These are phyloP conservation scores for Infundibulicybe gibba DNA, from an alignment of 768 basidiomycete genomes.

Conservation along the genomic window DNA sequence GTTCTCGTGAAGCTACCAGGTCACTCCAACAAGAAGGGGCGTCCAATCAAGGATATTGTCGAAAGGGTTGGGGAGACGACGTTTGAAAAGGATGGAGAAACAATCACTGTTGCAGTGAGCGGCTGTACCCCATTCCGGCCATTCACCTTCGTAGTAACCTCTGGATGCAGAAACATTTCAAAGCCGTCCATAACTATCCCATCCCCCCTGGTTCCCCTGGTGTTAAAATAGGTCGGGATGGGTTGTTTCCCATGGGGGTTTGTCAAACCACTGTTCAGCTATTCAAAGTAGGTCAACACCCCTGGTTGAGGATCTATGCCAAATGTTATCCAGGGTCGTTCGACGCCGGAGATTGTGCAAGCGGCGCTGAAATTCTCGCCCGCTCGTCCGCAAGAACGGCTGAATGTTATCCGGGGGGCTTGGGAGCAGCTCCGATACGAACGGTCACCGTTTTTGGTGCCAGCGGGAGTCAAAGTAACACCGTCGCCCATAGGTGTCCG, in stretches of 20 bases:
- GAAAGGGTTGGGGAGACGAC: constrained; percentile 15
- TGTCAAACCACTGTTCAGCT: constrained; percentile 24
- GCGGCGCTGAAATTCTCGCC: constrained; percentile 25
- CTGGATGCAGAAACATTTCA: constrained; percentile 23
- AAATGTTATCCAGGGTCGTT: constrained; percentile 16
- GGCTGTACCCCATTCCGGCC: neutral
- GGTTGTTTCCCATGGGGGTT: constrained; percentile 22
- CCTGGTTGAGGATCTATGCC: no score
- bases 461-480: constrained; percentile 32
- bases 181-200: constrained; percentile 10
- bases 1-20: constrained; percentile 14
- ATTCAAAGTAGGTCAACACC: constrained; percentile 17
- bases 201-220: constrained; percentile 21
- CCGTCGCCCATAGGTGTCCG: constrained; percentile 23
- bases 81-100: constrained; percentile 22
- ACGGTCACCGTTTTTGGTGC: constrained; percentile 35
- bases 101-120: constrained; percentile 22
- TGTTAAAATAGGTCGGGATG: constrained; percentile 19
- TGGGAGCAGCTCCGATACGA: constrained; percentile 30
- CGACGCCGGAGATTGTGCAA: constrained; percentile 24
- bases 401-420: constrained; percentile 18
- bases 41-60: constrained; percentile 23
- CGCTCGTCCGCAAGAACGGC: constrained; percentile 15
- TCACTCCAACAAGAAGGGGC: constrained; percentile 16
- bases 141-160: neutral